These are phyloP conservation scores for Talaromyces proteolyticus DNA, from an alignment of 495 filamentous ascomycete genomes.

Conservation along the genomic window DNA sequence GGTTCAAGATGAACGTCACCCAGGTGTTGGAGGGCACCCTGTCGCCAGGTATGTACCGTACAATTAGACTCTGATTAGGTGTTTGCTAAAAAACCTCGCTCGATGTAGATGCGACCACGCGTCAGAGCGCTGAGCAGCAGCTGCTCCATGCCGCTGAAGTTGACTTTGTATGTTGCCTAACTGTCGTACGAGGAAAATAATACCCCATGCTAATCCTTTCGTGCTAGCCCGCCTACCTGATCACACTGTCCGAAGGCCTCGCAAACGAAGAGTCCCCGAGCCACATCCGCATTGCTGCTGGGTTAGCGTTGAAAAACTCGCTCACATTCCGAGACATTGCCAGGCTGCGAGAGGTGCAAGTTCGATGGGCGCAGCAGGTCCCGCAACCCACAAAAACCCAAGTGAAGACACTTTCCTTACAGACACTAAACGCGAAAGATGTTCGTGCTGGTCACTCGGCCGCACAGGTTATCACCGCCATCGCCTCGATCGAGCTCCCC, in stretches of 20 bases:
- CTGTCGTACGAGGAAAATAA: conserved; percentile 11
- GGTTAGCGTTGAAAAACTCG: conserved; percentile 94
- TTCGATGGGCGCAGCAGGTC: conserved; percentile 82
- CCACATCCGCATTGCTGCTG: conserved; percentile 84
- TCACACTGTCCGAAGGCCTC: conserved; percentile 84
- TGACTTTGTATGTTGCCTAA: conserved; percentile 76
- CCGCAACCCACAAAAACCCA: conserved; percentile 70
- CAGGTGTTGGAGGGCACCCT: conserved; percentile 89
- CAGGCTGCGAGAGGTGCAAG: conserved; percentile 80
- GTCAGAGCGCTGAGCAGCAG: conserved; percentile 89
- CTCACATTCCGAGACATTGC: conserved; percentile 86
- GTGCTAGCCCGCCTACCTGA: conserved; percentile 75
- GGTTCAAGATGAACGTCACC: conserved; percentile 67
- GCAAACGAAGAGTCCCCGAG: conserved; percentile 81
- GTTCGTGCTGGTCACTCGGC: conserved; percentile 78
- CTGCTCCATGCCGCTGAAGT: conserved; percentile 84
- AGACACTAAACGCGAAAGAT: conserved; percentile 74
- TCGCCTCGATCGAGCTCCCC: conserved; percentile 91
- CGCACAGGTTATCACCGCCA: conserved; percentile 90
- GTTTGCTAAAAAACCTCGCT: too few species aligned
- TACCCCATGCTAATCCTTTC: conserved; percentile 4
- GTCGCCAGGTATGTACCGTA: conserved; percentile 64
- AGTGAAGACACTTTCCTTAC: conserved; percentile 82
- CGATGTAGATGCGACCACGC: conserved; percentile 86
- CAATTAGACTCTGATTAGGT: conserved; percentile 1